Evolutionary conservation across 768 basidiomycete species (phyloP).

Genomic region (Tylopilus balloui): DNA sequence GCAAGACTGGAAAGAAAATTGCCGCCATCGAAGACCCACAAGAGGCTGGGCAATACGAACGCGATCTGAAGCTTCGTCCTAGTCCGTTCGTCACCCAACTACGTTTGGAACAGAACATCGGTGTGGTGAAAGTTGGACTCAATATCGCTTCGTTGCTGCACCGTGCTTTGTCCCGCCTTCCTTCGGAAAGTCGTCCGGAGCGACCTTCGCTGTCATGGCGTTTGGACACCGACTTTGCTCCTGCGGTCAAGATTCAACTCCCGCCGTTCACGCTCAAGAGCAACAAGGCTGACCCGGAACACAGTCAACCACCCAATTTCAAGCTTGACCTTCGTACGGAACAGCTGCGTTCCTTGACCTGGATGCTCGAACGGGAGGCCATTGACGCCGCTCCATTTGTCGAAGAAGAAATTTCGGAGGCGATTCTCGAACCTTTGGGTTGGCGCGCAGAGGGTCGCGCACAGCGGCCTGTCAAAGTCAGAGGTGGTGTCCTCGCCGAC

Average conservation of each 20-base stretch:
- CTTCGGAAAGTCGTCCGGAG: conserved; percentile 45
- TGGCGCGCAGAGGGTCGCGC: conserved; percentile 96
- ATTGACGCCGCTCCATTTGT: conserved; percentile 64
- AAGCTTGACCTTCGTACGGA: conserved; percentile 68
- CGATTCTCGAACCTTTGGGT: conserved; percentile 76
- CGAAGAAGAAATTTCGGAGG: conserved; percentile 94
- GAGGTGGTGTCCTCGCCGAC: conserved; percentile 91
- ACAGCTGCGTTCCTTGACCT: conserved; percentile 84
- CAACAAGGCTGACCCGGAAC: conserved; percentile 69
- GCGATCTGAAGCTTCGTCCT: conserved; percentile 81
- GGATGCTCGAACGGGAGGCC: conserved; percentile 87
- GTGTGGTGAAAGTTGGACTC: conserved; percentile 77
- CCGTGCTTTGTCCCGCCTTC: conserved; percentile 78
- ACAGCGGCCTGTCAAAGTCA: conserved; percentile 64
- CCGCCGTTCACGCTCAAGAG: conserved; percentile 69
- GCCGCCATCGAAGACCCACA: conserved; percentile 76
- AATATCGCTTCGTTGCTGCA: conserved; percentile 86
- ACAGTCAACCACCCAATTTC: conserved; percentile 78
- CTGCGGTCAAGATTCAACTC: conserved; percentile 52
- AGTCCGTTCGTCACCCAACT: conserved; percentile 84
- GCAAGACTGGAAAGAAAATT: conserved; percentile 51
- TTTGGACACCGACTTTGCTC: conserved; percentile 72
- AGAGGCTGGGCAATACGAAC: conserved; percentile 87
- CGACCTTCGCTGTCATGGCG: conserved; percentile 67
- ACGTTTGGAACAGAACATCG: conserved; percentile 56